Evolutionary conservation across 1,139 yeast species (phyloP), one percentile per base, ranked within the genome.

Genomic region (Yamadazyma epiphylla): DNA sequence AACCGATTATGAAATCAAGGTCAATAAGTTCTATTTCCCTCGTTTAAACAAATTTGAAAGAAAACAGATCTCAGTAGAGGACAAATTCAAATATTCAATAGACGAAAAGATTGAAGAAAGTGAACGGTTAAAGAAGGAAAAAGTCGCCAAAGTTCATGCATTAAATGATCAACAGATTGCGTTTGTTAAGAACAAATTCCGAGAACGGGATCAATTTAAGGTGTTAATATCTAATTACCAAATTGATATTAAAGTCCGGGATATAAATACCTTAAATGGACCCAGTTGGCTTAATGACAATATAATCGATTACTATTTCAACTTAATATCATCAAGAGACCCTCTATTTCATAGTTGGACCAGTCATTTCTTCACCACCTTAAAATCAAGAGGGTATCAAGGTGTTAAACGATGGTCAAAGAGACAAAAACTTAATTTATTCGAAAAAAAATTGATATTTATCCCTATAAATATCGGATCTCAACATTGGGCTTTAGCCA

Each of bases 401-500:
- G 89, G 91, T 5, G 97, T 91, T 4, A 74, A 78, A 17, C 65
- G 94, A 40, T 91, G 98, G 98, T 85, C 95, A 34, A 86, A 81
- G 46, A 72, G 95, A 32, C 81, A 84, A 39, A 84, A 86, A 46
- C 68, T 81, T 25, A 75, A 81, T 41, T 77, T 89, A 8, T 69
- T 77, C 5, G 67, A 74, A 23, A 60, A 82, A 41, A 81, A 80
- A 26, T 64, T 74, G 37, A 69, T 94, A 5, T 68, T 91, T 42
- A 80, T 85, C 5, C 99, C 99, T 0, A 80, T 91, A 16, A 91
- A 91, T 50, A 66, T 86, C 19, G 71, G 76, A 56, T 79, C 81
- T 33, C 74, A 91, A 1, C 99, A 91, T 55, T 91, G 99, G 99
- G 94, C 95, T 4, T 60, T 89, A 26, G 89, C 94, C 0, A 81